Base-by-base conservation (phyloP, 2,329 filamentous ascomycete genomes). In the Aspergillus terreus region DNA sequence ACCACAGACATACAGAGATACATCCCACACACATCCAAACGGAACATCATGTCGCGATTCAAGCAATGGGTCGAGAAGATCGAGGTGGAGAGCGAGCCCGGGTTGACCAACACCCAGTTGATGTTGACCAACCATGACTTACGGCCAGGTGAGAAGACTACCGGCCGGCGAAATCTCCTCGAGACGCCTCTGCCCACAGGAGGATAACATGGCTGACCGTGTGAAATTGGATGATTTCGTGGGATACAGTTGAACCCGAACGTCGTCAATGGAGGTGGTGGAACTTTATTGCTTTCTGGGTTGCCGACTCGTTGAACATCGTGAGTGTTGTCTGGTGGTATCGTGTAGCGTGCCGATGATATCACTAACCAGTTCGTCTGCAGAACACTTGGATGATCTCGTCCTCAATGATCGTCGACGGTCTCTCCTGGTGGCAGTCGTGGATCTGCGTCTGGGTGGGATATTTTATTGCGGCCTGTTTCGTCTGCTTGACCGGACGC, bases 381-480 rank as follows among this genome's bases (percentile, higher is more conserved):
- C 50, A 83, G 73, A 94, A 92, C 71, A 94, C 90, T 1, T 95
- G 90, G 91, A 95, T 95, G 89, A 94, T 95, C 56, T 87, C 88
- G 0, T 90, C 87, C 1, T 85, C 87, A 35, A 91, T 90, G 82
- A 89, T 95, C 32, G 81, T 86, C 1, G 77, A 75, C 44, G 89
- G 90, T 11, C 77, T 95, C 19, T 89, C 88, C 6, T 95, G 90
- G 90, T 95, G 90, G 90, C 90, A 95, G 73, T 86, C 88, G 2
- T 90, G 87, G 86, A 74, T 90, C n/a, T 91, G 88, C 64, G 88
- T 96, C 41, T 92, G 90, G 86, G 74, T 92, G 25, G 91, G 92
- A 49, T 95, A 96, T 66, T 78, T 83, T 36, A 85, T 95, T 57
- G 83, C 90, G 0, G 89, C 79, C 30, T 75, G 74, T 65, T 95